Evolutionary conservation across 2,329 filamentous ascomycete genomes (phyloP).

Genomic region (Trichoderma pleuroti): DNA sequence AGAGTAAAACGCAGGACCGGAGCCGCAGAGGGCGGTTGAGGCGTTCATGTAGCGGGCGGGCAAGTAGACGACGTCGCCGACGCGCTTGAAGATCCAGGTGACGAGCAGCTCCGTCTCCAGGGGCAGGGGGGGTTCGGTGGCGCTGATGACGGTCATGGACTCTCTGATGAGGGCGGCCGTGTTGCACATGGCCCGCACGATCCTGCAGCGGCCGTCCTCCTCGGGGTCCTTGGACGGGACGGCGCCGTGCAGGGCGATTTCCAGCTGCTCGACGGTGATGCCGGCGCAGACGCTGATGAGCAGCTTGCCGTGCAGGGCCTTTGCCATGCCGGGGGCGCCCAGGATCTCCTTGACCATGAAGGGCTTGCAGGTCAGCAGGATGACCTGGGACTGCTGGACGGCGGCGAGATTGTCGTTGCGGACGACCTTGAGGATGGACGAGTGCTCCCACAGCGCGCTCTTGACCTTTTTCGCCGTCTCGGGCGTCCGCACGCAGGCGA

Average conservation of each 20-base stretch:
- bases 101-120: constrained; percentile 54
- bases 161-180: constrained; percentile 75
- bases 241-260: constrained; percentile 57
- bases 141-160: constrained; percentile 77
- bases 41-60: constrained; percentile 68
- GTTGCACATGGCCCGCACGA: constrained; percentile 83
- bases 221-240: constrained; percentile 45
- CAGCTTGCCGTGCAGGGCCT: constrained; percentile 74
- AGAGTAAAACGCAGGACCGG: constrained; percentile 72
- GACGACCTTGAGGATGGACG: constrained; percentile 60
- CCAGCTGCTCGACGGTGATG: constrained; percentile 66
- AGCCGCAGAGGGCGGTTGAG: constrained; percentile 69
- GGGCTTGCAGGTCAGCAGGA: constrained; percentile 79
- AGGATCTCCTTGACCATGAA: constrained; percentile 69
- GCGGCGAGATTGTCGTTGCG: constrained; percentile 69
- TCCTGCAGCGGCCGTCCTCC: constrained; percentile 51
- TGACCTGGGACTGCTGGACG: constrained; percentile 64
- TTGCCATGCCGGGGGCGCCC: constrained; percentile 61
- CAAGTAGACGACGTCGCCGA: constrained; percentile 67
- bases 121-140: constrained; percentile 55
- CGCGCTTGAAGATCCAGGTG: constrained; percentile 72
- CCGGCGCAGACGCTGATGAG: constrained; percentile 80
- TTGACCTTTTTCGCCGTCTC: constrained; percentile 67
- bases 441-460: constrained; percentile 61
- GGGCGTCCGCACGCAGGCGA: constrained; percentile 73